Conservation (phyloP, 495 filamentous ascomycete genomes). For the Mytilinidion resinicola region DNA sequence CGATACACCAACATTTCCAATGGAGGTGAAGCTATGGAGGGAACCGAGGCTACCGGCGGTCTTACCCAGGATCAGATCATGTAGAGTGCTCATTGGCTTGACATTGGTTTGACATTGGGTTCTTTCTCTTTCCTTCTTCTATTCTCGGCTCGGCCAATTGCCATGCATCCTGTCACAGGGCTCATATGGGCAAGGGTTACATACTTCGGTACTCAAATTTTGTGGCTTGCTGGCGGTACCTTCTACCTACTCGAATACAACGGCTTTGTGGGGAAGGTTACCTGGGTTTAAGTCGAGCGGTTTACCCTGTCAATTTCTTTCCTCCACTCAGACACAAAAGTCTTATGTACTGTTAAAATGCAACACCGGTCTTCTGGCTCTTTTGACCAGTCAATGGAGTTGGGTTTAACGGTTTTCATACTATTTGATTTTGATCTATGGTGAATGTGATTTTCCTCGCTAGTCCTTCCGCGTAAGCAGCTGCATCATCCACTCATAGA, state of each 20-base stretch:
- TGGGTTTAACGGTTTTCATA: too few relatives aligned
- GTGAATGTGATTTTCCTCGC: too few relatives aligned
- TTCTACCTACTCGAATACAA: too few relatives aligned
- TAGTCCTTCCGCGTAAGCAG: constrained; percentile 2
- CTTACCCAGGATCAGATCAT: constrained; percentile 97
- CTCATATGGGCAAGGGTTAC: too few relatives aligned
- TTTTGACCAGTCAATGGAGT: too few relatives aligned
- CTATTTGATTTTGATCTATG: too few relatives aligned
- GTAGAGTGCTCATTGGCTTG: constrained; percentile 41
- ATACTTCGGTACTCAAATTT: too few relatives aligned
- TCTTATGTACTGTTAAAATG: constrained; percentile 3
- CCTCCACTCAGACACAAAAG: neutral
- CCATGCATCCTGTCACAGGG: too few relatives aligned
- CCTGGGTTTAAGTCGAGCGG: too few relatives aligned
- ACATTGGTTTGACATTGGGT: neutral
- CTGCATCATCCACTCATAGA: constrained; percentile 77
- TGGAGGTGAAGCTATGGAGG: constrained; percentile 68
- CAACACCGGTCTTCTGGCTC: neutral
- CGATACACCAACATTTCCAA: constrained; percentile 69
- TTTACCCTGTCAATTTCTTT: too few relatives aligned
- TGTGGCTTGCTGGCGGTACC: too few relatives aligned
- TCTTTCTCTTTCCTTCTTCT: neutral
- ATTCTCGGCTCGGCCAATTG: neutral
- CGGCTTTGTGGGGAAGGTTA: too few relatives aligned
- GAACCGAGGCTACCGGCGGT: constrained; percentile 58